These are phyloP conservation scores for Tuber microsphaerosporum DNA, from an alignment of 495 filamentous ascomycete species.

Conservation along the genomic window DNA sequence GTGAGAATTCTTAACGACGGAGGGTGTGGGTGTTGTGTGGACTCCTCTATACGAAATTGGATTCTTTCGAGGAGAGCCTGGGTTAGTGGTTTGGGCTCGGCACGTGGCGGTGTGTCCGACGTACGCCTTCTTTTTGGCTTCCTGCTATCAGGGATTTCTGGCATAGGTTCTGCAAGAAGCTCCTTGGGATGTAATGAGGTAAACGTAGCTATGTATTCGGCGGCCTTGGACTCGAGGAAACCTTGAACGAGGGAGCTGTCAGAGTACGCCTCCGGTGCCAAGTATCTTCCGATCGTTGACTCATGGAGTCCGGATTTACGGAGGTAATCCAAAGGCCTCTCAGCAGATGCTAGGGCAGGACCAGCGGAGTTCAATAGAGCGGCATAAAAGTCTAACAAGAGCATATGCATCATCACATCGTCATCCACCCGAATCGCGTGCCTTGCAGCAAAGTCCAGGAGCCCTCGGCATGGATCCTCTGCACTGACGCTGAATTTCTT, in stretches of 20 bases:
- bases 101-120: conserved; percentile 1
- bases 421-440: conserved; percentile 19
- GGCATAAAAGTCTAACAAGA: conserved; percentile 34
- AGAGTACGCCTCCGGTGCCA: conserved; percentile 31
- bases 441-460: conserved; percentile 31
- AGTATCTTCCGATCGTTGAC: conserved; percentile 21
- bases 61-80: conserved; percentile 22
- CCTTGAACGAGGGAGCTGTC: conserved; percentile 25
- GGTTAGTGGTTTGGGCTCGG: conserved; percentile 9
- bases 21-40: conserved; percentile 18
- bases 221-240: conserved; percentile 33
- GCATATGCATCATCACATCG: conserved; percentile 40
- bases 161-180: conserved; percentile 17
- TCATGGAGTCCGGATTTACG: conserved; percentile 21
- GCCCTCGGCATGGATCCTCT: conserved; percentile 14
- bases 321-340: conserved; percentile 25
- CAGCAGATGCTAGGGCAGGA: conserved; percentile 1
- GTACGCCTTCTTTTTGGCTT: conserved; percentile 13
- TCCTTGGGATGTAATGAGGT: conserved; percentile 16
- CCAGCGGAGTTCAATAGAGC: conserved; percentile 15
- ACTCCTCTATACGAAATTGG: conserved; percentile 13
- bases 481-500: conserved; percentile 14
- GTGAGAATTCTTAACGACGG: conserved; percentile 27
- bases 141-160: conserved; percentile 11
- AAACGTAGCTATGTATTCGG: conserved; percentile 32